Evolutionary conservation across 2,329 filamentous ascomycete species (phyloP).

Genomic region (Colletotrichum simmondsii): DNA sequence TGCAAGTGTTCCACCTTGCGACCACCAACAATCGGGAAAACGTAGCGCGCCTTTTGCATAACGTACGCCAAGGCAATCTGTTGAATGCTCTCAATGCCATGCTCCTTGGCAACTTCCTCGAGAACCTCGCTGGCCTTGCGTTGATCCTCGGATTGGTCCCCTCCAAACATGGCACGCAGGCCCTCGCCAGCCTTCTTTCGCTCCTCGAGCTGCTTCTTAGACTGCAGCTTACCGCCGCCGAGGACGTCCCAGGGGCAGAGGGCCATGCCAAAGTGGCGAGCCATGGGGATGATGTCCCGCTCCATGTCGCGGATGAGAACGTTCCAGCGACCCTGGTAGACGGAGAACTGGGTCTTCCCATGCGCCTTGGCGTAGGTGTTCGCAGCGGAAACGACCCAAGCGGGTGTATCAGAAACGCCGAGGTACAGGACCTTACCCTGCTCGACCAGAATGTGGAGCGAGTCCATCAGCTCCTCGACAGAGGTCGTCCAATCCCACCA

Average conservation of each 20-base stretch:
- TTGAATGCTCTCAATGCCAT: conserved; percentile 67
- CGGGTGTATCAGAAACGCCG: conserved; percentile 51
- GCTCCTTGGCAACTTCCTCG: conserved; percentile 67
- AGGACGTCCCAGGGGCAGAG: conserved; percentile 70
- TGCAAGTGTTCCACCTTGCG: conserved; percentile 63
- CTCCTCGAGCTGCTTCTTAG: conserved; percentile 46
- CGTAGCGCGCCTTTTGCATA: conserved; percentile 60
- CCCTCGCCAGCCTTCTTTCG: conserved; percentile 49
- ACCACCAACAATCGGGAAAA: conserved; percentile 65
- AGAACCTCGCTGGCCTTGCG: conserved; percentile 65
- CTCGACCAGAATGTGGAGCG: conserved; percentile 52
- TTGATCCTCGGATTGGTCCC: conserved; percentile 58
- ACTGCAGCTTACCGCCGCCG: conserved; percentile 63
- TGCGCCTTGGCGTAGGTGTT: conserved; percentile 50
- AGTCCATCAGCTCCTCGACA: conserved; percentile 55
- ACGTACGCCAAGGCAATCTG: conserved; percentile 67
- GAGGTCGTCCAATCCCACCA: conserved; percentile 56
- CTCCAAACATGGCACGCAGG: conserved; percentile 42
- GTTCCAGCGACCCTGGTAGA: conserved; percentile 54
- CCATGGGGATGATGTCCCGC: conserved; percentile 56
- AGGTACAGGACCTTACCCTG: conserved; percentile 55
- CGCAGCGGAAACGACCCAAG: conserved; percentile 51
- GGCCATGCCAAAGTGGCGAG: conserved; percentile 57
- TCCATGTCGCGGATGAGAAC: conserved; percentile 48
- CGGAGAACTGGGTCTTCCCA: conserved; percentile 48